Evolutionary conservation across 805 yeast genomes (phyloP), one percentile per base, ranked within the genome.

Genomic region (Clavispora vitiphila): DNA sequence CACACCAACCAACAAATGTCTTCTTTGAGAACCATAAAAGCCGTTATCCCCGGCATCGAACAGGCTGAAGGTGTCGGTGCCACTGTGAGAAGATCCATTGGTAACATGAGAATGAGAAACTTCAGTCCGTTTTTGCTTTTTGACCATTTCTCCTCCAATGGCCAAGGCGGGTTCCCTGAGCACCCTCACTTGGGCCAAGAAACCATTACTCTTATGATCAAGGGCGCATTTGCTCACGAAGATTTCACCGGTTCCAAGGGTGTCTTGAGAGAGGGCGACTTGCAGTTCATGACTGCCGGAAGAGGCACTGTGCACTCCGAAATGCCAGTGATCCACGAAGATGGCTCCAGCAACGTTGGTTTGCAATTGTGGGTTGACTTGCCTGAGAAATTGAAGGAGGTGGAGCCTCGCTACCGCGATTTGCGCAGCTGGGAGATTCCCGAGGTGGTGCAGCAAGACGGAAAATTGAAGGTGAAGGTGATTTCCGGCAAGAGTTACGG

Each of bases 241-340:
- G 96, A 89, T 60, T 86, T 88, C 64, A 85, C 95, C 2, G 96
- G 96, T 1, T 67, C 83, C n/a, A 72, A 76, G 40, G 96, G 96
- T 42, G 71, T 86, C 8, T 65, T 89, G 40, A 72, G 76, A 47
- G 78, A 87, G 7, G 96, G 96, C 43, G 96, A 88, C 59, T 68
- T 89, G 50, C 96, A 88, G 61, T 87, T 88, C 61, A 88, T 88
- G 96, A 88, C 96, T 21, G 96, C 96, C 5, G 96, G 96, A 45
- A 76, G 75, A 53, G 96, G 95, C 38, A 78, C 87, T 27, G 85
- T 85, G 41, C 96, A 87, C 60, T 76, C 88, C 2, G 96, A 88
- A 58, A 87, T 87, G 78, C 96, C 96, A 8, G 81, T 81, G 26
- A 67, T 71, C 29, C 63, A 66, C 46, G 73, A 72, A 31, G 55